A percentile compares a stretch with the other conserved stretches of the same genome.
These are phyloP conservation scores for Sporothrix schenckii DNA, from an alignment of 2,329 filamentous ascomycete species.

Conservation along the genomic window DNA sequence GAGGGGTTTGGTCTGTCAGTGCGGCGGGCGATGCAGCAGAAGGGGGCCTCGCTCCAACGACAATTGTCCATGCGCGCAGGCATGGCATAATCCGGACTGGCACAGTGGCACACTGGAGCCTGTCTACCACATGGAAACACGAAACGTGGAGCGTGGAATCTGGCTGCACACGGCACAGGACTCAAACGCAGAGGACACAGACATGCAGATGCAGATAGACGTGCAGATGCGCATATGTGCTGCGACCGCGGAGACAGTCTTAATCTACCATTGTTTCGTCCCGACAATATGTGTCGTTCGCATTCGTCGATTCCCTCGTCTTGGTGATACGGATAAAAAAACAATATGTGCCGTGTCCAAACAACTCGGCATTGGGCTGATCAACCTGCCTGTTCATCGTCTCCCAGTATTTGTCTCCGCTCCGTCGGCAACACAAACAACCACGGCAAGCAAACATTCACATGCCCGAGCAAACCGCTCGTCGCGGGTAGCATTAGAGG, in stretches of 20 bases:
- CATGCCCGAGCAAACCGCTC: too few relatives aligned
- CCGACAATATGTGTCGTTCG: neutral
- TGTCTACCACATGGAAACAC: conserved; percentile 12
- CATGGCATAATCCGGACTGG: conserved; percentile 3
- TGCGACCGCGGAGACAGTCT: neutral
- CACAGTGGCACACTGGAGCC: conserved; percentile 3
- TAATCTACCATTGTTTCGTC: neutral
- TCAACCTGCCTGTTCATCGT: neutral
- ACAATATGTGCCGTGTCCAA: neutral
- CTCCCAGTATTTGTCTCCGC: neutral
- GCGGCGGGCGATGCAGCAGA: neutral
- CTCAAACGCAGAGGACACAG: neutral
- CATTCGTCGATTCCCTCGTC: neutral
- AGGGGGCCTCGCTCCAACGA: neutral
- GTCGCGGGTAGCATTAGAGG: too few relatives aligned
- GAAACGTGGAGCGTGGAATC: neutral
- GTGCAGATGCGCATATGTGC: neutral
- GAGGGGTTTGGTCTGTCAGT: conserved; percentile 1
- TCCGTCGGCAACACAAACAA: neutral
- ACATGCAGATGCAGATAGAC: neutral
- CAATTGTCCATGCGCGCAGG: neutral
- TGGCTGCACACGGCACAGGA: too few relatives aligned
- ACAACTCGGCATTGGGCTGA: neutral
- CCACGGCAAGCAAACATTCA: too few relatives aligned
- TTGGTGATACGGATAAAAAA: neutral